Base-by-base conservation (phyloP, 208 protist species). In the Leishmania martiniquensis region DNA sequence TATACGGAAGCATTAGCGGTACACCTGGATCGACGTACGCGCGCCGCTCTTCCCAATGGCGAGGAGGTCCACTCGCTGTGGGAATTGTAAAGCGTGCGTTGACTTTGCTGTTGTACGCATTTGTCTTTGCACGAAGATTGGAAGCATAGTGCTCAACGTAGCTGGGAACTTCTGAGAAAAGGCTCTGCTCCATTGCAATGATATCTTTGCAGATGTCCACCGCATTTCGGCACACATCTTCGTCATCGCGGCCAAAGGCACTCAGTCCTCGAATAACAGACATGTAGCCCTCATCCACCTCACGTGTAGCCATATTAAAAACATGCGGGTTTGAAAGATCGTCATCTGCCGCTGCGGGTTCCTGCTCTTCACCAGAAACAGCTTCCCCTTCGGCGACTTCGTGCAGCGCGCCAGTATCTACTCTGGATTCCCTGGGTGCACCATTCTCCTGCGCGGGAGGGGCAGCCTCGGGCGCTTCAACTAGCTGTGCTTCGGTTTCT, bases 21-120 rank as follows among this genome's bases (percentile, higher is more conserved):
- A 89, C 76, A 75, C 82, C 74, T 29, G 93, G 93, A 84, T 94
- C 89, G 52, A 97, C 91, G 69, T 90, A 89, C 55, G 91, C 88
- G 45, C 91, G 83, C 2, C 67, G 75, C 37, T 85, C 82, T 59
- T 84, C 72, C 68, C 76, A 88, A 39, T 81, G 59, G n/a, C 74
- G 74, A 54, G 79, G 67, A 4, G 72, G 42, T 15, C 74, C 79
- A 3, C 70, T 47, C 10, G 79, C 47, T 25, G 72, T 78, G 9
- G 79, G 79, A 29, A 83, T 72, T 12, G 74, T 78, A 13, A 59
- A 39, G 6, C 55, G 66, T 34, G 72, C 32, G 59, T 71, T 52
- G 5, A 83, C 60, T 20, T 73, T 55, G 29, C 52, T 78, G 60
- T 83, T 77, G 57, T 72, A 76, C 49, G 67, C 74, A 17, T 71